phyloP scores from a whole-genome alignment of 768 basidiomycete species.

The Calocybe gangraenosa region DNA sequence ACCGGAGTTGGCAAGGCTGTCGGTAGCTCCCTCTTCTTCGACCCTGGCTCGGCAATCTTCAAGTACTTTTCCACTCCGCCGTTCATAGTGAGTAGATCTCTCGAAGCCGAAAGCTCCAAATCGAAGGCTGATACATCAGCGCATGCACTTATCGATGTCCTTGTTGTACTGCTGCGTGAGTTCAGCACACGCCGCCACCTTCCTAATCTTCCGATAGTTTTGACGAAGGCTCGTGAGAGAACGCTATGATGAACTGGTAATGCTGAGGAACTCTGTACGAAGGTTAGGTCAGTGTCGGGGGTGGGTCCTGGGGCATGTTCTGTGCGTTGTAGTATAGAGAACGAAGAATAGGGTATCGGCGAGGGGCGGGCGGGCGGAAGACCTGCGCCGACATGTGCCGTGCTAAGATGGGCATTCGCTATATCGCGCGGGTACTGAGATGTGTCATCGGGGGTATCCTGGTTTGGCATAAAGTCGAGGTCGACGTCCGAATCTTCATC shows the following conservation, averaged over 20 bases:
- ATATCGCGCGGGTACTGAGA: conserved; percentile 38
- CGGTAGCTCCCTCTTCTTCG: conserved; percentile 1
- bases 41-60: conserved; percentile 42
- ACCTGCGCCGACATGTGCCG: conserved; percentile 32
- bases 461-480: conserved; percentile 66
- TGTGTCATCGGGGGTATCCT: conserved; percentile 27
- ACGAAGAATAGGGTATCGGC: conserved; percentile 50
- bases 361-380: conserved; percentile 37
- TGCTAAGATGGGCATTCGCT: conserved; percentile 45
- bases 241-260: conserved; percentile 57
- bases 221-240: conserved; percentile 72
- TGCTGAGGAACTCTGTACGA: conserved; percentile 37
- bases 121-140: conserved; percentile 68
- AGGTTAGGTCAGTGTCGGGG: conserved; percentile 23
- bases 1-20: background rate
- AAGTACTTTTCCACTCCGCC: conserved; percentile 68
- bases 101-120: conserved; percentile 54
- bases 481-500: conserved; percentile 72
- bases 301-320: conserved; percentile 32
- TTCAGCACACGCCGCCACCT: conserved; percentile 80
- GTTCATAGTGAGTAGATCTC: conserved; percentile 56
- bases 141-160: conserved; percentile 28
- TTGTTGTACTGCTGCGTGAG: conserved; percentile 29
- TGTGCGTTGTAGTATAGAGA: conserved; percentile 64
- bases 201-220: conserved; percentile 79